phyloP scores from a whole-genome alignment of 495 filamentous ascomycete species.

The Glonium stellatum region DNA sequence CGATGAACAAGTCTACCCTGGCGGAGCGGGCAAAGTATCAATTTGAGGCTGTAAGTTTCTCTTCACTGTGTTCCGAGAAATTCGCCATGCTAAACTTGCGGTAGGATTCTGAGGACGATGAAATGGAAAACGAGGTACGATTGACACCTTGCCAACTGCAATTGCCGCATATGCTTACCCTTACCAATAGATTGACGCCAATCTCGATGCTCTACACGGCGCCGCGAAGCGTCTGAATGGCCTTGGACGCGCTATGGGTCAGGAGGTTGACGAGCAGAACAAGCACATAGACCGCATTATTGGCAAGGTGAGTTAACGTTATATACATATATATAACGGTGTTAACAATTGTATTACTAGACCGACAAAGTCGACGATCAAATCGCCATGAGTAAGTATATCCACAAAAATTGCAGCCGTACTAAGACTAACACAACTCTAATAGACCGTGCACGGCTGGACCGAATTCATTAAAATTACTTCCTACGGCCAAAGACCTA shows the following conservation, averaged over 20 bases:
- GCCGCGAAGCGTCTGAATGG: constrained; percentile 55
- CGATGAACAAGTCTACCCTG: constrained; percentile 44
- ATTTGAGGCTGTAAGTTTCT: constrained; percentile 50
- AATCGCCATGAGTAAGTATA: constrained; percentile 52
- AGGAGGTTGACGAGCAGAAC: constrained; percentile 71
- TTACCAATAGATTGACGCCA: constrained; percentile 30
- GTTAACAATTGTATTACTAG: constrained; percentile 17
- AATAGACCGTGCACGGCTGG: constrained; percentile 21
- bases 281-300: constrained; percentile 64
- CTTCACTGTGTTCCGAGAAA: too few relatives aligned
- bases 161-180: too few relatives aligned
- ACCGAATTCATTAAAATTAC: constrained; percentile 18
- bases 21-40: constrained; percentile 69
- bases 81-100: too few relatives aligned
- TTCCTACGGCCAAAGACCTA: too few relatives aligned
- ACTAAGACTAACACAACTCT: constrained; percentile 10
- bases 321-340: too few relatives aligned
- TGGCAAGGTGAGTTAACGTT: constrained; percentile 38
- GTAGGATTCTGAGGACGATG: constrained; percentile 62
- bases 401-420: neutral
- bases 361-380: constrained; percentile 67
- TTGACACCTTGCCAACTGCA: too few relatives aligned
- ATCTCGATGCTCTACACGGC: constrained; percentile 38
- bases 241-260: constrained; percentile 61
- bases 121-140: constrained; percentile 50